Evolutionary conservation across 805 yeast genomes (phyloP).

Genomic region (Yarrowia yakushimensis): DNA sequence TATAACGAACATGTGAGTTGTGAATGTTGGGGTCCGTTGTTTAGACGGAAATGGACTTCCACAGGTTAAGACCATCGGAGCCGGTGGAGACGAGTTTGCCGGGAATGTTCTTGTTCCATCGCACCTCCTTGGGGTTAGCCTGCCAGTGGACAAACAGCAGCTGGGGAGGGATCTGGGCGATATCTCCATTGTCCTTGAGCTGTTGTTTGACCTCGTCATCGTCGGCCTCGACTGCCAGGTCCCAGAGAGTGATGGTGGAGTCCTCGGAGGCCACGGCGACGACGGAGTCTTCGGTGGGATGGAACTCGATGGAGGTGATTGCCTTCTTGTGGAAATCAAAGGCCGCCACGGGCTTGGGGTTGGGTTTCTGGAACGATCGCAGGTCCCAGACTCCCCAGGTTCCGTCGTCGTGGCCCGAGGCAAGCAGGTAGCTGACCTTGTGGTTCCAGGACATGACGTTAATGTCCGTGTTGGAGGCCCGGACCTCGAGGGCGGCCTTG

Average conservation of each 20-base stretch:
- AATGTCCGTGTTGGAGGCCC: slow-evolving; percentile 77
- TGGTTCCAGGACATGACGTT: slow-evolving; percentile 96
- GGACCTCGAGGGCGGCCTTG: slow-evolving; percentile 81
- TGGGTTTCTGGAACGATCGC: slow-evolving; percentile 61
- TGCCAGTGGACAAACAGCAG: slow-evolving; percentile 97
- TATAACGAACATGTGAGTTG: too few relatives aligned
- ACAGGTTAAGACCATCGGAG: slow-evolving; percentile 86
- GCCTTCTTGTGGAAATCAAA: slow-evolving; percentile 94
- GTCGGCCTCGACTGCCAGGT: slow-evolving; percentile 96
- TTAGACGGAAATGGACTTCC: slow-evolving; percentile 95
- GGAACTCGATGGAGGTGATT: slow-evolving; percentile 88
- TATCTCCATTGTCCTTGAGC: slow-evolving; percentile 65
- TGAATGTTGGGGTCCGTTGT: too few relatives aligned
- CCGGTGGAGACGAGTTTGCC: slow-evolving; percentile 95
- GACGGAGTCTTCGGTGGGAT: slow-evolving; percentile 92
- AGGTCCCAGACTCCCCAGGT: slow-evolving; percentile 98
- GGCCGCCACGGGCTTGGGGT: slow-evolving; percentile 82
- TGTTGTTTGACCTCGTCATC: slow-evolving; percentile 94
- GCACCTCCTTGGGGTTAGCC: slow-evolving; percentile 92
- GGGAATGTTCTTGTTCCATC: slow-evolving; percentile 97
- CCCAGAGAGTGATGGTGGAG: slow-evolving; percentile 96
- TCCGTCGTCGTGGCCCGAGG: slow-evolving; percentile 97
- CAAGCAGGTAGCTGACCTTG: slow-evolving; percentile 79
- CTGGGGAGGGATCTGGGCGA: slow-evolving; percentile 92
- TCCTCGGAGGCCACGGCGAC: slow-evolving; percentile 96